Evolutionary conservation across 2,329 filamentous ascomycete species (phyloP), one percentile per base, ranked within the genome.

Genomic region (Trichoderma arundinaceum): DNA sequence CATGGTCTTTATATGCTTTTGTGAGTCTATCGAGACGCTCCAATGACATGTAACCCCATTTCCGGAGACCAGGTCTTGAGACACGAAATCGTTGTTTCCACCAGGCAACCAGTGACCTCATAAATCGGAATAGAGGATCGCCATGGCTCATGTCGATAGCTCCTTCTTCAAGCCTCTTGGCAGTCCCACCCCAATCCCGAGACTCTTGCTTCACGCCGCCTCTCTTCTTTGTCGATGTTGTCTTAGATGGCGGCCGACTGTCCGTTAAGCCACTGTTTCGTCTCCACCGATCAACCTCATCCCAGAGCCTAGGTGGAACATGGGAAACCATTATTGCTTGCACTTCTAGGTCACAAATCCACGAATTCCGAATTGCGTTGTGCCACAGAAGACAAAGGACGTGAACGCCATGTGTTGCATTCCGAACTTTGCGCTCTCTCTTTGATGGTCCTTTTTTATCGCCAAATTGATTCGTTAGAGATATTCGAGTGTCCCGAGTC

Each of bases 341-440:
- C 0, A 96, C 83, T 68, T 91, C 86, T 3, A 84, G 76, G 71
- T 98, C 91, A 70, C 92, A 92, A 19, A 93, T 79, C 90, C 94
- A 98, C 0, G 87, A 83, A 75, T 98, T 97, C 48, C 92, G 87
- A 13, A 95, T 78, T 0, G 92, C 86, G 74, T 98, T 98, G 75
- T 98, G 94, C 84, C 90, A 97, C 67, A 99, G 84, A 15, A 99
- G 81, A 60, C 88, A 86, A 74, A 96, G 89, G 1, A 98, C 93
- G 77, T 99, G 95, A 70, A 97, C 84, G 71, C 92, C 91, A 77
- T 99, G 95, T 0, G 92, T 93, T 3, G 88, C 84, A 39, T 89
- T 85, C 32, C 95, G 86, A 64, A 94, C 90, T 67, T 88, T 86
- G 59, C 92, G 87, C 74, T 97, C 92, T 33, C 90, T 87, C 77